These are phyloP conservation scores for Casuarina equisetifolia DNA, from an alignment of 306 rosid genomes.

Conservation along the genomic window DNA sequence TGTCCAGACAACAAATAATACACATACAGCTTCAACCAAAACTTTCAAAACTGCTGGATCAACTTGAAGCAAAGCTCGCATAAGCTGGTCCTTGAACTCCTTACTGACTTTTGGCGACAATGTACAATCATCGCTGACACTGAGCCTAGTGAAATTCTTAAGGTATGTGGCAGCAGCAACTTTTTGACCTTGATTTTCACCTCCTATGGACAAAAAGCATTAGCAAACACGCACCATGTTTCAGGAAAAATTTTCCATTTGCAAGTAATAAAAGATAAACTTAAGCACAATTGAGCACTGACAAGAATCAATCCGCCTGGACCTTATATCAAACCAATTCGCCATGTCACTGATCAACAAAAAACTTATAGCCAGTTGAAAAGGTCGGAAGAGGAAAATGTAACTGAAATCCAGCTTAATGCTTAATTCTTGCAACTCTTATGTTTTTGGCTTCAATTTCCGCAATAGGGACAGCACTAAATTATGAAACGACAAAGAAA, in stretches of 20 bases:
- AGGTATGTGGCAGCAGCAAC: constrained; percentile 78
- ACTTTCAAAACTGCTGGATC: constrained; percentile 61
- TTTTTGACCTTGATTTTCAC: constrained; percentile 61
- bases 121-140: constrained; percentile 37
- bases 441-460: background rate
- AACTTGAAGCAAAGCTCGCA: constrained; percentile 67
- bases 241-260: background rate
- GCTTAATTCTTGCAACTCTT: background rate
- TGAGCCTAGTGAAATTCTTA: constrained; percentile 68
- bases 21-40: constrained; percentile 70
- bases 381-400: background rate
- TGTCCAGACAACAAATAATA: background rate
- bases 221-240: background rate
- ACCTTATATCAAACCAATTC: background rate
- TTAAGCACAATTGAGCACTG: background rate
- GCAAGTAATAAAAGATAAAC: background rate
- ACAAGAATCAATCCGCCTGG: background rate
- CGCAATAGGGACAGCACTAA: background rate
- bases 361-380: background rate
- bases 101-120: constrained; percentile 59
- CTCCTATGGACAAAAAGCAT: constrained; percentile 36
- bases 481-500: background rate
- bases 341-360: background rate
- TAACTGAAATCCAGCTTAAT: background rate
- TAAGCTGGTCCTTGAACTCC: constrained; percentile 75